Conservation (phyloP, 2,329 filamentous ascomycete genomes). For the Stagonosporopsis cucurbitacearum region DNA sequence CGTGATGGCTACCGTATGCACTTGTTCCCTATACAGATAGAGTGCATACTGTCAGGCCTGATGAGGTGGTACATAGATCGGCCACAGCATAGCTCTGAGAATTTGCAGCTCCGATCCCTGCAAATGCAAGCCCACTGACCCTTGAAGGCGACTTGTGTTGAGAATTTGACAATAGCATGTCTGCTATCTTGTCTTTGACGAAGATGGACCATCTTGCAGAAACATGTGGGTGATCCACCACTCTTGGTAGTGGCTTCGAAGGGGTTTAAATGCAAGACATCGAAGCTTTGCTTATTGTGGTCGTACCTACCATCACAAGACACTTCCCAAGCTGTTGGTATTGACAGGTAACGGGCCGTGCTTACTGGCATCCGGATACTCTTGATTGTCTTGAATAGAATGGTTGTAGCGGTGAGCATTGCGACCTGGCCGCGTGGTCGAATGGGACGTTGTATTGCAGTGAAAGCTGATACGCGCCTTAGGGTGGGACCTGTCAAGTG, state of each 20-base stretch:
- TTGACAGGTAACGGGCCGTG: not conserved
- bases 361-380: conserved; percentile 1
- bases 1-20: conserved; percentile 5
- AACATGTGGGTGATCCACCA: not conserved
- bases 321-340: not conserved
- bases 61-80: conserved; percentile 10
- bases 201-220: not conserved
- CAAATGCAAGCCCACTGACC: not conserved
- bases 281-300: not conserved
- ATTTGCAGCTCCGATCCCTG: not conserved
- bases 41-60: conserved; percentile 13
- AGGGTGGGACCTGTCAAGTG: conserved; percentile 7
- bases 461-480: conserved; percentile 13
- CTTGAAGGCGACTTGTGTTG: not conserved
- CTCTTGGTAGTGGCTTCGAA: not conserved
- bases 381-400: not conserved
- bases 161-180: not conserved
- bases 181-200: not conserved
- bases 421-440: conserved; percentile 10
- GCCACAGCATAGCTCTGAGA: conserved; percentile 1
- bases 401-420: conserved; percentile 13
- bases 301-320: conserved; percentile 4
- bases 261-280: not conserved
- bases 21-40: conserved; percentile 1
- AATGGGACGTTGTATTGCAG: conserved; percentile 17